Conservation (phyloP, 2,329 filamentous ascomycete genomes). For the Penicillium occitanis region DNA sequence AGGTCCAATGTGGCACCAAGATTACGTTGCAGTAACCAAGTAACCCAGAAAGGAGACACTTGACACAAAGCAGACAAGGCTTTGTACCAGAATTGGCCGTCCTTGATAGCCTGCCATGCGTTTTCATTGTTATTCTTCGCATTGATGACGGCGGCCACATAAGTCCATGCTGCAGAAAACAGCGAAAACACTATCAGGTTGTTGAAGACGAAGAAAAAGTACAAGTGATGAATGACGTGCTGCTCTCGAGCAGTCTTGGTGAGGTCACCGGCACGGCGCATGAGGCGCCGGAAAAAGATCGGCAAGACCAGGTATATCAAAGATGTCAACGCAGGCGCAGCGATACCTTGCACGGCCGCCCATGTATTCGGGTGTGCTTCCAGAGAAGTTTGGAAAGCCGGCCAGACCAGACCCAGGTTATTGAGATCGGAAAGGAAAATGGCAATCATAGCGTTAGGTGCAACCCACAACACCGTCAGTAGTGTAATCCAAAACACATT, state of each 20-base stretch:
- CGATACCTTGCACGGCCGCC: conserved; percentile 89
- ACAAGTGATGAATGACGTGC: conserved; percentile 87
- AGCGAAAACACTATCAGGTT: conserved; percentile 92
- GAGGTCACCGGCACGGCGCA: conserved; percentile 78
- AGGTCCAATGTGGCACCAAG: conserved; percentile 91
- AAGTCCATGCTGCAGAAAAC: conserved; percentile 78
- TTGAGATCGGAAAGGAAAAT: conserved; percentile 85
- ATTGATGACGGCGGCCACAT: conserved; percentile 65
- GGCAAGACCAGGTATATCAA: conserved; percentile 84
- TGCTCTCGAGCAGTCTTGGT: conserved; percentile 91
- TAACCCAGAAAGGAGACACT: conserved; percentile 90
- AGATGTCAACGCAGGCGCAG: conserved; percentile 82
- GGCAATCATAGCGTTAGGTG: conserved; percentile 89
- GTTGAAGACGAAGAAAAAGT: conserved; percentile 96
- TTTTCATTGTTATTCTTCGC: conserved; percentile 57
- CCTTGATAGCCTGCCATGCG: conserved; percentile 67
- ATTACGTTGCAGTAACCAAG: conserved; percentile 88
- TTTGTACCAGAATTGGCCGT: conserved; percentile 61
- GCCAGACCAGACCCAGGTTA: conserved; percentile 80
- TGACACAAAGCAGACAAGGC: conserved; percentile 74
- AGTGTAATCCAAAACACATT: conserved; percentile 82
- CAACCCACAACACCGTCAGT: conserved; percentile 82
- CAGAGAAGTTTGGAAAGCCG: conserved; percentile 67
- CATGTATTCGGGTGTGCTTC: conserved; percentile 65
- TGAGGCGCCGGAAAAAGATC: conserved; percentile 84